These are phyloP conservation scores for Tetragonia tetragonoides DNA, from an alignment of 148 eudicot genomes.

Conservation along the genomic window DNA sequence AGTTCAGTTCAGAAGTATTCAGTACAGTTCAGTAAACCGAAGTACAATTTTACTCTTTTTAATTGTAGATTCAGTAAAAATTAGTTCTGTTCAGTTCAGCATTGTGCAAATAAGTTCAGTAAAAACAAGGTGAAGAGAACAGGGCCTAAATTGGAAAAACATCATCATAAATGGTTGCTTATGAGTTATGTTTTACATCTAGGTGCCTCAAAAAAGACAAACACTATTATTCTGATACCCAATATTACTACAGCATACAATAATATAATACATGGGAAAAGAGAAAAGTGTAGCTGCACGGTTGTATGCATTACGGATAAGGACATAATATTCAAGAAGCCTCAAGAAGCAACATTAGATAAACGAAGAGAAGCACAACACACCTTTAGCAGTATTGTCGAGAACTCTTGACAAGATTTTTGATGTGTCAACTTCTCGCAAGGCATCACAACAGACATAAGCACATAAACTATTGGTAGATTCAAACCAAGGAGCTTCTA, in stretches of 20 bases:
- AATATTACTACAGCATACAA: not conserved
- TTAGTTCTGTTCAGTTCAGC: no score
- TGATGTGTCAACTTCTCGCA: conserved; percentile 34
- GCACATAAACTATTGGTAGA: conserved; percentile 29
- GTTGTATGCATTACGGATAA: not conserved
- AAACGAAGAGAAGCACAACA: not conserved
- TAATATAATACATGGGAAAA: no score
- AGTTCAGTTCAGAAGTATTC: no score
- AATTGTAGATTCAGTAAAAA: no score
- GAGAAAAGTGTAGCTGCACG: not conserved
- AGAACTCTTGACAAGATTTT: conserved; percentile 24
- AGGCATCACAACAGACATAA: conserved; percentile 28
- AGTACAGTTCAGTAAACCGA: no score
- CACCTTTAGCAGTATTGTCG: conserved; percentile 15
- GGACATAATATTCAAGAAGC: not conserved
- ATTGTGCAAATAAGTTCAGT: no score
- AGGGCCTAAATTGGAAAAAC: not conserved
- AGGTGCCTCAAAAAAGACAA: not conserved
- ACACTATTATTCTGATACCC: not conserved
- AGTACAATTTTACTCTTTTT: no score
- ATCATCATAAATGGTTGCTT: not conserved
- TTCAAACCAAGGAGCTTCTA: conserved; percentile 35
- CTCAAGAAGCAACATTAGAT: no score
- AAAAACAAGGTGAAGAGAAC: no score
- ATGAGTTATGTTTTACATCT: not conserved